A percentile compares a stretch with the other conserved stretches of the same genome.
Conservation (phyloP, 768 basidiomycete species). For the Lactarius vividus region DNA sequence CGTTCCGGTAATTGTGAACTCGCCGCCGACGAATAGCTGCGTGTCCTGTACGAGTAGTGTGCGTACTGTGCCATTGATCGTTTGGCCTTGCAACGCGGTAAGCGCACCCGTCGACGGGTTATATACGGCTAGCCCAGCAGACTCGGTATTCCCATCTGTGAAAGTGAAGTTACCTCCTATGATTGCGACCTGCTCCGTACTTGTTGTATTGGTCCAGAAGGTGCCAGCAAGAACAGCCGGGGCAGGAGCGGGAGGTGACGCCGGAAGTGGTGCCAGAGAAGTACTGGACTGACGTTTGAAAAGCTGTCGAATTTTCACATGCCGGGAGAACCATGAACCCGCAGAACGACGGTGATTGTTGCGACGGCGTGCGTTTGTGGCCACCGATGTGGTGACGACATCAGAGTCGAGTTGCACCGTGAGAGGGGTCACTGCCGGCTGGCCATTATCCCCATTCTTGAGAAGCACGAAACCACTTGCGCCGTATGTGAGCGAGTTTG, state of each 20-base stretch:
- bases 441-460: constrained; percentile 53
- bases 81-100: constrained; percentile 54
- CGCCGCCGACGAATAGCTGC: constrained; percentile 77
- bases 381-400: constrained; percentile 35
- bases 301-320: constrained; percentile 41
- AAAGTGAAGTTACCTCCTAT: constrained; percentile 91
- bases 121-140: constrained; percentile 68
- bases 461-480: constrained; percentile 80
- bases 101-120: constrained; percentile 50
- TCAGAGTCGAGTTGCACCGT: constrained; percentile 51
- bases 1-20: constrained; percentile 64
- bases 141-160: constrained; percentile 38
- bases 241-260: constrained; percentile 54
- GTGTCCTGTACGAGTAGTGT: constrained; percentile 71
- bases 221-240: constrained; percentile 83
- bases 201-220: constrained; percentile 84
- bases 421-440: constrained; percentile 60
- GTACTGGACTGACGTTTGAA: constrained; percentile 52
- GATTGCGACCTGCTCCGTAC: constrained; percentile 63
- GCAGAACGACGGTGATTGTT: constrained; percentile 37
- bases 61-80: constrained; percentile 73
- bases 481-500: constrained; percentile 57
- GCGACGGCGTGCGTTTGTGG: constrained; percentile 40
- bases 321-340: constrained; percentile 48
- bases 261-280: constrained; percentile 52